Percentiles rank a stretch among this genome's conserved stretches.
Conservation (phyloP, 176 grass and related monocot species). For the Oryza nivara region DNA sequence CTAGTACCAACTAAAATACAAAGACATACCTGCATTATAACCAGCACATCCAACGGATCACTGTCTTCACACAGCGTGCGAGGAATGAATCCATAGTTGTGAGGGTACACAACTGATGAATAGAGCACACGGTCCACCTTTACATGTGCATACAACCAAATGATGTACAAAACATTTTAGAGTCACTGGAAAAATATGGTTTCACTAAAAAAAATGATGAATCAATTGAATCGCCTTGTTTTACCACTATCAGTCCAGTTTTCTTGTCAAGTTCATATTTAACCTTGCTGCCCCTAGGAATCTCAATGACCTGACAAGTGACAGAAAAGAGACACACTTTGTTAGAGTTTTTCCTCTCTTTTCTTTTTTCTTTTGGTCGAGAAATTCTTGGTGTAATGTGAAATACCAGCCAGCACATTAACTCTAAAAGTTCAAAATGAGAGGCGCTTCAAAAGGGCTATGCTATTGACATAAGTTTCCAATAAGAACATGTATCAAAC, state of each 20-base stretch:
- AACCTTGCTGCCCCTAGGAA: constrained; percentile 91
- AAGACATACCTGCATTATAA: constrained; percentile 92
- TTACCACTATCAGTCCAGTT: constrained; percentile 93
- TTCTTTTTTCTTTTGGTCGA: not conserved
- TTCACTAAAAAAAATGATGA: not conserved
- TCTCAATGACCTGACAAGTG: constrained; percentile 76
- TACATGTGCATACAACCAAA: constrained; percentile 15
- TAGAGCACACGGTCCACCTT: constrained; percentile 96
- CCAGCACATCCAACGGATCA: constrained; percentile 93
- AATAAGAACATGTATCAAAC: not conserved
- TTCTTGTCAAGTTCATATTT: constrained; percentile 99
- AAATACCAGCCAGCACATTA: not conserved
- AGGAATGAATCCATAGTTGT: constrained; percentile 99
- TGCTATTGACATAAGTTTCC: not conserved
- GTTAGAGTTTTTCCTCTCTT: not conserved
- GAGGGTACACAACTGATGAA: constrained; percentile 95
- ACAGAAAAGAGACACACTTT: not conserved
- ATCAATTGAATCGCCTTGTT: not conserved
- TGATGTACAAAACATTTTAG: not conserved
- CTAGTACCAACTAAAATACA: not conserved
- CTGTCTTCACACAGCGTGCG: constrained; percentile 96
- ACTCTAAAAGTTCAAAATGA: not conserved
- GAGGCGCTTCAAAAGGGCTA: not conserved
- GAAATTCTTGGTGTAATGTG: not conserved
- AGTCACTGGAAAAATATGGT: not conserved